Conservation (phyloP, 2,329 filamentous ascomycete species). For the Ophidiomyces ophidiicola region DNA sequence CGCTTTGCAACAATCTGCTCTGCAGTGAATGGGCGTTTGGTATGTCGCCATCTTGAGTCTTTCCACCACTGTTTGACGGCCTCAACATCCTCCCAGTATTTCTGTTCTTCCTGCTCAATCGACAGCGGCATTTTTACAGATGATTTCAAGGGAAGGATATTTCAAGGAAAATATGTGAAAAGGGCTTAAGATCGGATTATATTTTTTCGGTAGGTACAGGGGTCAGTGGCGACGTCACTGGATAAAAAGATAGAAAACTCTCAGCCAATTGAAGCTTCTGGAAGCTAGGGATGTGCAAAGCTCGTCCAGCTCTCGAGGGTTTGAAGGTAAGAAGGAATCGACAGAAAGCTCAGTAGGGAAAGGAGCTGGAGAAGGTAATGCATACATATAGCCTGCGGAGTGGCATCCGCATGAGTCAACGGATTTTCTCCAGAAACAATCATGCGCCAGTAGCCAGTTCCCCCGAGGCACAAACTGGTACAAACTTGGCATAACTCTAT, state of each 20-base stretch:
- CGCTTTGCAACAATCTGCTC: constrained; percentile 96
- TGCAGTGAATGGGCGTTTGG: constrained; percentile 82
- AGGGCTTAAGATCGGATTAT: constrained; percentile 6
- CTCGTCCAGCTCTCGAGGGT: neutral
- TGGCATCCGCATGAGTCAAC: constrained; percentile 8
- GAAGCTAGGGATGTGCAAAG: neutral
- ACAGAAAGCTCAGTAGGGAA: neutral
- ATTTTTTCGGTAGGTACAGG: constrained; percentile 2
- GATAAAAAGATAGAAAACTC: neutral
- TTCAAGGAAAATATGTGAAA: constrained; percentile 17
- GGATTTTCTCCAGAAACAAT: constrained; percentile 3
- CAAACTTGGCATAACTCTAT: constrained; percentile 8
- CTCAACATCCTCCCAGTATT: constrained; percentile 71
- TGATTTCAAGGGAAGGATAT: constrained; percentile 13
- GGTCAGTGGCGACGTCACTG: constrained; percentile 5
- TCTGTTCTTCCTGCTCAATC: constrained; percentile 55
- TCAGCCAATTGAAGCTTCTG: constrained; percentile 7
- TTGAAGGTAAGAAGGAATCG: neutral
- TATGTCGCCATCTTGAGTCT: constrained; percentile 82
- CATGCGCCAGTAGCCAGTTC: constrained; percentile 6
- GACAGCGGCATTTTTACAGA: constrained; percentile 26
- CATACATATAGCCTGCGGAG: constrained; percentile 6
- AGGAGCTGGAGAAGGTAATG: neutral
- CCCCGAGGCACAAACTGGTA: constrained; percentile 9
- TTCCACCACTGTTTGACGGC: constrained; percentile 91